phyloP scores from a whole-genome alignment of 305 asterid species.

The Solanum chacoense region DNA sequence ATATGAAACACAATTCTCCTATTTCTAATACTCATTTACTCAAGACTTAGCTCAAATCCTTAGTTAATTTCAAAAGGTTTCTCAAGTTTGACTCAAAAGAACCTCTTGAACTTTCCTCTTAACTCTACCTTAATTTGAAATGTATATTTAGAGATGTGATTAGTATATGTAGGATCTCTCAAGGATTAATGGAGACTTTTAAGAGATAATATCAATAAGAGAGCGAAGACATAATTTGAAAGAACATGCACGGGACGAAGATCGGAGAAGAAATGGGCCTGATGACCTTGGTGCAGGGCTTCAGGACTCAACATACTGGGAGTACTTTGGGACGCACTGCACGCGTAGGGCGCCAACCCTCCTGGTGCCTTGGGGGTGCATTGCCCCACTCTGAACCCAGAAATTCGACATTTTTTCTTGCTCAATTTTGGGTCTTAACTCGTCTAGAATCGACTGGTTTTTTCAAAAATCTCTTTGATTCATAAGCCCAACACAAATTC shows the following conservation, averaged over 20 bases:
- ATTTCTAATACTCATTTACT: background rate
- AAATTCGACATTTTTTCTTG: background rate
- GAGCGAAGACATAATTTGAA: background rate
- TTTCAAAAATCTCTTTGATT: background rate
- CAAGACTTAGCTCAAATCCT: background rate
- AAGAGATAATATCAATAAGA: background rate
- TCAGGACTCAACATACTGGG: background rate
- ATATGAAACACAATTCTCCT: background rate
- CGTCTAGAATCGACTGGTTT: background rate
- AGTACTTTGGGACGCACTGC: background rate
- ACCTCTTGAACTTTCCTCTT: background rate
- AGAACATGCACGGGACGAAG: background rate
- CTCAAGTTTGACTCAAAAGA: background rate
- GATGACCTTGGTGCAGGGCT: background rate
- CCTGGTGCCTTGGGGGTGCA: background rate
- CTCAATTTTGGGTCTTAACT: background rate
- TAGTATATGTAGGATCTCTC: background rate
- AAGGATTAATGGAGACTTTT: background rate
- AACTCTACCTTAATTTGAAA: background rate
- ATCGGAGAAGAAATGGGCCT: no score
- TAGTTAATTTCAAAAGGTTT: background rate
- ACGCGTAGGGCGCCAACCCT: no score
- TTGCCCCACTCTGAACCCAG: background rate
- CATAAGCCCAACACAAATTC: background rate
- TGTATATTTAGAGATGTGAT: background rate